Evolutionary conservation across 495 filamentous ascomycete species (phyloP).

Genomic region (Podospora sp.): DNA sequence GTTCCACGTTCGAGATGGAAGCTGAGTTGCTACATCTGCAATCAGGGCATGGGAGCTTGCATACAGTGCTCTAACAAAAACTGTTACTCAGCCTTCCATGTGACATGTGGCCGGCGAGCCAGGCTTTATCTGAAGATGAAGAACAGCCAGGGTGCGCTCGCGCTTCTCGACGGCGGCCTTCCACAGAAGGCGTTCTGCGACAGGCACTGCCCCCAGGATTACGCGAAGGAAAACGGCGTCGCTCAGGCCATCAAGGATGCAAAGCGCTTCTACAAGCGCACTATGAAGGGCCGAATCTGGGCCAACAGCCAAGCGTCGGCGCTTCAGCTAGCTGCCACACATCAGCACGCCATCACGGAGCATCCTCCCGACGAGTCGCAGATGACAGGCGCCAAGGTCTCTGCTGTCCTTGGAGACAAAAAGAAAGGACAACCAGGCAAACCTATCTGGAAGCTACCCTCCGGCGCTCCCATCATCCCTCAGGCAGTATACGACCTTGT

Average conservation of each 20-base stretch:
- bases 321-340: constrained; percentile 70
- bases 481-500: constrained; percentile 80
- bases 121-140: constrained; percentile 96
- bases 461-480: constrained; percentile 92
- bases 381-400: constrained; percentile 54
- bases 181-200: constrained; percentile 94
- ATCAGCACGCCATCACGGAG: constrained; percentile 60
- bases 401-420: constrained; percentile 68
- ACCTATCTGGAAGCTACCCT: constrained; percentile 88
- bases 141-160: constrained; percentile 74
- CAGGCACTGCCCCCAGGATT: constrained; percentile 90
- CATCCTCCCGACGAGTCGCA: constrained; percentile 59
- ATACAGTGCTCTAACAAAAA: constrained; percentile 98
- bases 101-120: constrained; percentile 88
- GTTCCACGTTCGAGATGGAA: constrained; percentile 94
- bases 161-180: constrained; percentile 79
- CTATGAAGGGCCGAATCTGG: constrained; percentile 86
- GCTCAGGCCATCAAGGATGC: constrained; percentile 51
- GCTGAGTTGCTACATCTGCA: constrained; percentile 93
- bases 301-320: constrained; percentile 87
- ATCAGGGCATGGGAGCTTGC: constrained; percentile 95
- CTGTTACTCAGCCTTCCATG: constrained; percentile 97
- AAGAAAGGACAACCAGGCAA: constrained; percentile 70
- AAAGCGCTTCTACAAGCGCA: constrained; percentile 77
- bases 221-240: constrained; percentile 82